These are phyloP conservation scores for Aspergillus taichungensis DNA, from an alignment of 495 filamentous ascomycete genomes.

Conservation along the genomic window DNA sequence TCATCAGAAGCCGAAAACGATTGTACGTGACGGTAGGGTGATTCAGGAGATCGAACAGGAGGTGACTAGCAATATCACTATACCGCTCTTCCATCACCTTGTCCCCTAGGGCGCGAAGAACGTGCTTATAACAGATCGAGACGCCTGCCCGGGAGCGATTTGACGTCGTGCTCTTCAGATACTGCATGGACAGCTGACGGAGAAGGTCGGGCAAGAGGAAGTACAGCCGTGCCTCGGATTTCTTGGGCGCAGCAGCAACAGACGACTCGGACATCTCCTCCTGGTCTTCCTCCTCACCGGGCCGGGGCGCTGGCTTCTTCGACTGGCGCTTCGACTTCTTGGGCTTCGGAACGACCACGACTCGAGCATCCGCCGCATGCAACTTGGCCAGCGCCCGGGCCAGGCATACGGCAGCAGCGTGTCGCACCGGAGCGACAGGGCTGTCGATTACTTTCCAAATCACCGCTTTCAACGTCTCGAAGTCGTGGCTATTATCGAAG, in stretches of 20 bases:
- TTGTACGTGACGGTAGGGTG: conserved; percentile 69
- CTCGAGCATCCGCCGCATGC: conserved; percentile 55
- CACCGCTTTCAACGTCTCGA: conserved; percentile 70
- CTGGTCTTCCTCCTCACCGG: conserved; percentile 69
- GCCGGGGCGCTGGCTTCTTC: conserved; percentile 56
- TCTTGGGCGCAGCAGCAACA: conserved; percentile 45
- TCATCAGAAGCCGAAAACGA: conserved; percentile 78
- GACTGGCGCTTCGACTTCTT: conserved; percentile 66
- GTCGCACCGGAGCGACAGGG: conserved; percentile 58
- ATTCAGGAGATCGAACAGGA: conserved; percentile 72
- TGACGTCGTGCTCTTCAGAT: conserved; percentile 67
- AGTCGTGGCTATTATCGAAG: conserved; percentile 87
- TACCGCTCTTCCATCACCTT: conserved; percentile 73
- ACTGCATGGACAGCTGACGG: conserved; percentile 72
- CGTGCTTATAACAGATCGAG: conserved; percentile 75
- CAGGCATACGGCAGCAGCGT: conserved; percentile 81
- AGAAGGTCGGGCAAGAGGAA: conserved; percentile 74
- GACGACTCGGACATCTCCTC: conserved; percentile 60
- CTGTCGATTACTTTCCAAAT: conserved; percentile 84
- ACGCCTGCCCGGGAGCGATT: conserved; percentile 77
- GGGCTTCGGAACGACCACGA: conserved; percentile 49
- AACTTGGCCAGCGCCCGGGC: conserved; percentile 69
- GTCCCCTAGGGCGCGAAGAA: conserved; percentile 65
- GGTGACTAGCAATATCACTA: conserved; percentile 65
- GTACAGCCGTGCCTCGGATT: conserved; percentile 54